Evolutionary conservation across 371 early-diverging fungal species (phyloP).

Genomic region (Mortierella sp.): DNA sequence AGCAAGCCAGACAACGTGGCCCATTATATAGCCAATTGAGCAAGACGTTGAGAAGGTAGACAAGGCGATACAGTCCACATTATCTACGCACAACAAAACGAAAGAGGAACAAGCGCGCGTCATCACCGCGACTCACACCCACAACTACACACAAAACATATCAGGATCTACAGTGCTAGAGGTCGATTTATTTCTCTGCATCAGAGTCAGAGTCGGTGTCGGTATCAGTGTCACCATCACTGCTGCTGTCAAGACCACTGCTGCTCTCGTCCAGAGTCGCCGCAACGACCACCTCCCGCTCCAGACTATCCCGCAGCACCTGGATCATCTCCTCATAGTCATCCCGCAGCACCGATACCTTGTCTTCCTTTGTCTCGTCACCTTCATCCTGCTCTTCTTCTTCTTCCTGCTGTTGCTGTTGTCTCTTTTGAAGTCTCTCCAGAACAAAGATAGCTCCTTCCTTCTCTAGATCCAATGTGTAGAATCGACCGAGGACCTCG

Average conservation of each 20-base stretch:
- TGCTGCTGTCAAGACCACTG: slow-evolving; percentile 22
- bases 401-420: slow-evolving; percentile 14
- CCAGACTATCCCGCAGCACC: slow-evolving; percentile 43
- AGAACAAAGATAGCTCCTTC: slow-evolving; percentile 49
- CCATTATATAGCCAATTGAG: too few species aligned
- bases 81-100: too few species aligned
- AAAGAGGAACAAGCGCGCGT: not conserved
- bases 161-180: too few species aligned
- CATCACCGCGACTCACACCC: not conserved
- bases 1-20: too few species aligned
- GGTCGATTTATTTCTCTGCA: not conserved
- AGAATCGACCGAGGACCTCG: slow-evolving; percentile 48
- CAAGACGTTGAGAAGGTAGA: too few species aligned
- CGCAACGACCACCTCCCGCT: slow-evolving; percentile 48
- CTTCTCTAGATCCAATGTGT: slow-evolving; percentile 51
- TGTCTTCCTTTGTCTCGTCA: not conserved
- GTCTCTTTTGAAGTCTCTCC: slow-evolving; percentile 35
- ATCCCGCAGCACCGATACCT: not conserved
- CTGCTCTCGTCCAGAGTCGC: slow-evolving; percentile 24
- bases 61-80: too few species aligned
- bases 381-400: not conserved
- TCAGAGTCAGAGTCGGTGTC: slow-evolving; percentile 22
- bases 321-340: slow-evolving; percentile 51
- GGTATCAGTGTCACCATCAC: slow-evolving; percentile 23
- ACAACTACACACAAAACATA: too few species aligned